Evolutionary conservation across 2,329 filamentous ascomycete genomes (phyloP), one percentile per base, ranked within the genome.

Genomic region (Byssochlamys sp.): DNA sequence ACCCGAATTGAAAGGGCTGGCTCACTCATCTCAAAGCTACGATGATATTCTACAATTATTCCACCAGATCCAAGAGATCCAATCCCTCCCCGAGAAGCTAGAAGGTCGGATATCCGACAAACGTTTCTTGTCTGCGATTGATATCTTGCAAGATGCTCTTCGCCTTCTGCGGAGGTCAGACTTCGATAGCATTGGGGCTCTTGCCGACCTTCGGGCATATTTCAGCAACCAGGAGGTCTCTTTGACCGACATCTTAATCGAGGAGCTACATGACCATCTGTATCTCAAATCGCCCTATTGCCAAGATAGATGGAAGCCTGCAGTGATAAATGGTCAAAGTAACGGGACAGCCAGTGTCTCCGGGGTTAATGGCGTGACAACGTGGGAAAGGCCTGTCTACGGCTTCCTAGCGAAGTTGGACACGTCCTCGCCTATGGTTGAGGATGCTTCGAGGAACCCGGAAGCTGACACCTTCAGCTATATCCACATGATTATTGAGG

Each of bases 241-340:
- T 0, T 77, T 99, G 61, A 92, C 92, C 68, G 94, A 99, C 68
- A 97, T 97, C 55, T 73, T 99, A 57, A 86, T 97, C n/a, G 94
- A 99, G 71, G 94, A 99, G 73, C 79, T 99, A 33, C 94, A 99
- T 70, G 94, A 95, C 70, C 94, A 99, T 74, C 80, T 99, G 3
- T 99, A 99, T 69, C 84, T 99, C 45, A 97, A 97, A 71, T 97
- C 92, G 2, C 94, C 92, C 0, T 99, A 99, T 70, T 97, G 92
- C 69, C 91, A 96, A 69, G 90, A 96, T 70, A 82, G 94, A 63
- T 99, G 94, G 94, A 95, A 95, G 73, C 83, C 82, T 58, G 84
- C 95, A 59, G 63, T 59, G 5, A 63, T 68, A 2, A 74, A 77
- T 24, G 69, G 68, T 48, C 73, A 73, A 33, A 62, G 54, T 26